Evolutionary conservation across 1,139 yeast species (phyloP).

Genomic region (Zhuliangozyma parablackwelliae): DNA sequence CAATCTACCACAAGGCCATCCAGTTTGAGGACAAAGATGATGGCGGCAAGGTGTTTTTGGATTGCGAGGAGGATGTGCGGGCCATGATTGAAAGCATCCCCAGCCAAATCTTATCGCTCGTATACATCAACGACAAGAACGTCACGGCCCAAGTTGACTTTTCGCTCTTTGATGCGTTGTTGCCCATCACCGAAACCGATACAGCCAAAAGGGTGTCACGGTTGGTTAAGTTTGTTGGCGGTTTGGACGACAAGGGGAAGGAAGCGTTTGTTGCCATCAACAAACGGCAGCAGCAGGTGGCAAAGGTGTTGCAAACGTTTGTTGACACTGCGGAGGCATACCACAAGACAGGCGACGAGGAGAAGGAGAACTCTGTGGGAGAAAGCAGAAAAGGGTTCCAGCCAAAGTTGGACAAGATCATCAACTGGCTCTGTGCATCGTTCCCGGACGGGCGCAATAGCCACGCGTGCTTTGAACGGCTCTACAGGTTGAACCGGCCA

Average conservation of each 20-base stretch:
- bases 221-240: conserved; percentile 44
- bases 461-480: conserved; percentile 44
- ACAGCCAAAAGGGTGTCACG: conserved; percentile 46
- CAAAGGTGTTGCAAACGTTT: conserved; percentile 36
- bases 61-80: conserved; percentile 28
- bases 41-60: not conserved
- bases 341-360: conserved; percentile 28
- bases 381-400: conserved; percentile 13
- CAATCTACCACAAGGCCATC: conserved; percentile 38
- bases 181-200: conserved; percentile 52
- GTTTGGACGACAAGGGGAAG: conserved; percentile 54
- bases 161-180: conserved; percentile 53
- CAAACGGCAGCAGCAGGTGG: conserved; percentile 60
- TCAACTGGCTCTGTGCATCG: conserved; percentile 60
- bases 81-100: conserved; percentile 51
- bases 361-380: conserved; percentile 23
- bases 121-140: conserved; percentile 69
- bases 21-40: conserved; percentile 8
- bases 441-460: conserved; percentile 53
- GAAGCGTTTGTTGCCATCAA: conserved; percentile 66
- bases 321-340: conserved; percentile 30
- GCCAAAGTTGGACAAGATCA: conserved; percentile 47
- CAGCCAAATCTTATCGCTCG: conserved; percentile 56
- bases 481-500: conserved; percentile 52
- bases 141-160: conserved; percentile 69